Percentiles rank a stretch among this genome's conserved stretches.
phyloP scores from a whole-genome alignment of 148 eudicot species.

The Rhododendron vialii region DNA sequence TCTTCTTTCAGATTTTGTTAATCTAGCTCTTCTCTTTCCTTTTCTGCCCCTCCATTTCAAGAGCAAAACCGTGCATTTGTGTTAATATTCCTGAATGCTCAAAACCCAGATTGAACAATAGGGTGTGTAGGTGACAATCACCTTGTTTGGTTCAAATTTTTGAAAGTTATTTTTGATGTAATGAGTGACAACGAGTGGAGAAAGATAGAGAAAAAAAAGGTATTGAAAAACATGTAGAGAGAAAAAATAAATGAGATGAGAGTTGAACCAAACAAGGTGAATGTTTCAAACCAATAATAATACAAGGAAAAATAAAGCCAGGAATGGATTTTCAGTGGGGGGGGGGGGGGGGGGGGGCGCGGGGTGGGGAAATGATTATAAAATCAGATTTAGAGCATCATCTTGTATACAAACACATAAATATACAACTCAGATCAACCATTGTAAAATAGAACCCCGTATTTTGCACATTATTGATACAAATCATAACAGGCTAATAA shows the following conservation, averaged over 20 bases:
- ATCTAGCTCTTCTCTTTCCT: neutral
- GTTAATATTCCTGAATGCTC: neutral
- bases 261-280: too few species aligned
- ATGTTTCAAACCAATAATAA: neutral
- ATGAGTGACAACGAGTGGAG: too few species aligned
- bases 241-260: too few species aligned
- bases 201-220: too few species aligned
- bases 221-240: too few species aligned
- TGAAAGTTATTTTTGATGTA: too few species aligned
- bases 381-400: neutral
- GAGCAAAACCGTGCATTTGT: neutral
- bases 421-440: neutral
- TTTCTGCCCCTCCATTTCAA: neutral
- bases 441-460: neutral
- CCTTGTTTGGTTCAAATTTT: too few species aligned
- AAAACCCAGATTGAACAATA: neutral
- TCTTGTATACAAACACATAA: neutral
- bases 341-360: neutral
- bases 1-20: neutral
- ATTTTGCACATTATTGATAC: neutral
- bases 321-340: neutral
- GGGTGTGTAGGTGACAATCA: neutral
- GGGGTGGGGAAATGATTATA: neutral
- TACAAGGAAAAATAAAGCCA: neutral
- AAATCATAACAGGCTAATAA: neutral